Evolutionary conservation across 2,329 filamentous ascomycete genomes (phyloP), one percentile per base, ranked within the genome.

Genomic region (Cyphellophora attinorum): DNA sequence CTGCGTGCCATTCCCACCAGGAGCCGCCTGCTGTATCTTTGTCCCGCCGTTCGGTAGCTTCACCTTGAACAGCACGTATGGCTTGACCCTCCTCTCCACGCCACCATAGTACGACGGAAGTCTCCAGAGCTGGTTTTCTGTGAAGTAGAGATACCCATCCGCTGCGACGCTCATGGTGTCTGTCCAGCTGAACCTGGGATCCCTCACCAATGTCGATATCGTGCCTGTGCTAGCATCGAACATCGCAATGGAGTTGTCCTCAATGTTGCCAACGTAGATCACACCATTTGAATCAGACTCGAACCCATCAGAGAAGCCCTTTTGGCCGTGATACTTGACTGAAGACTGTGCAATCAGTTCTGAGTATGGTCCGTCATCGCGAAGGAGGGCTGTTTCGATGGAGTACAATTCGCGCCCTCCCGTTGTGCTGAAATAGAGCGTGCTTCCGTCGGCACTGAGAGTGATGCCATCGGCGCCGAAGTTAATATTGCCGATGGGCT

Each of bases 81-180:
- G 64, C 41, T 57, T 57, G 33, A 56, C 49, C 27, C 61, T 52
- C 30, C 59, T 46, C 37, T 69, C 64, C 4, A 52, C 60, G 1
- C 64, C 64, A 1, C 60, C 58, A 27, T 58, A 61, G 34, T 57
- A 58, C 2, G 43, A 44, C 17, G 52, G 42, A 3, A 51, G 48
- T 19, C 60, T 57, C 3, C 51, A 54, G 12, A 71, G 52, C 52
- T 72, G 67, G 36, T 72, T 72, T 23, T 62, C 61, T 1, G 66
- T 73, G 41, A 70, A 72, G 46, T 72, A 72, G 2, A 71, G 45
- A 42, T 70, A 67, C n/a, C n/a, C n/a, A 44, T 70, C 63, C 3
- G 52, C 54, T 2, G 52, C 58, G 3, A 59, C 53, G 3, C 57
- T 57, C 43, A 66, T 54, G 1, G 67, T 70, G 51, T 72, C 67